phyloP scores from a whole-genome alignment of 768 basidiomycete genomes.

The Termitomyces heimii region DNA sequence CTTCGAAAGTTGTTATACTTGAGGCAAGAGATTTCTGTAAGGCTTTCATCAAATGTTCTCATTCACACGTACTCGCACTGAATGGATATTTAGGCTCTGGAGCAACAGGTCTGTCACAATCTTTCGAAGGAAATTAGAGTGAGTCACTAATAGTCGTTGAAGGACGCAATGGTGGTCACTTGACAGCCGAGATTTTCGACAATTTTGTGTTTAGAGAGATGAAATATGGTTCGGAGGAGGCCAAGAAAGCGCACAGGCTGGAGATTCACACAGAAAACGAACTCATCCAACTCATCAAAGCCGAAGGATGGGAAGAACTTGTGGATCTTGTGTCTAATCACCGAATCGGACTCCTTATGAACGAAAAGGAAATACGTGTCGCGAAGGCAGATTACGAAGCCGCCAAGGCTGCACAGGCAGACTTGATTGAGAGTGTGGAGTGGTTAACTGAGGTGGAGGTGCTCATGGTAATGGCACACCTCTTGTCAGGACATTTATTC shows the following conservation, averaged over 20 bases:
- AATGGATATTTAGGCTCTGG: constrained; percentile 50
- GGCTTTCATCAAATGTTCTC: constrained; percentile 20
- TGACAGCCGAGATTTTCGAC: constrained; percentile 45
- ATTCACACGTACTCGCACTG: background rate
- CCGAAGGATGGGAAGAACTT: constrained; percentile 33
- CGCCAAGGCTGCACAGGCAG: constrained; percentile 46
- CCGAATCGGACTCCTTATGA: constrained; percentile 44
- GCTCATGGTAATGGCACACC: constrained; percentile 29
- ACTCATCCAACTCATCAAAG: constrained; percentile 43
- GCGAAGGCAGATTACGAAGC: constrained; percentile 42
- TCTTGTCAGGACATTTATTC: background rate
- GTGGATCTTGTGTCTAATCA: constrained; percentile 63
- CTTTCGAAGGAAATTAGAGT: background rate
- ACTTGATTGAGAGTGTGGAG: constrained; percentile 32
- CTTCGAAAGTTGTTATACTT: constrained; percentile 40
- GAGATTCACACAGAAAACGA: constrained; percentile 50
- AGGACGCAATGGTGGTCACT: constrained; percentile 81
- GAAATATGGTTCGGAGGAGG: constrained; percentile 47
- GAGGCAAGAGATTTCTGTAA: constrained; percentile 86
- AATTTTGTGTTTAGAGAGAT: constrained; percentile 34
- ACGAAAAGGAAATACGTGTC: constrained; percentile 32
- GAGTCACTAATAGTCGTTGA: background rate
- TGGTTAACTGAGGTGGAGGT: constrained; percentile 46
- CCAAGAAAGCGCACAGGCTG: constrained; percentile 43
- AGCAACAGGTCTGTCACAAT: constrained; percentile 53